Evolutionary conservation across 352 stramenopile species (phyloP).

Genomic region (Phytophthora hybrid): DNA sequence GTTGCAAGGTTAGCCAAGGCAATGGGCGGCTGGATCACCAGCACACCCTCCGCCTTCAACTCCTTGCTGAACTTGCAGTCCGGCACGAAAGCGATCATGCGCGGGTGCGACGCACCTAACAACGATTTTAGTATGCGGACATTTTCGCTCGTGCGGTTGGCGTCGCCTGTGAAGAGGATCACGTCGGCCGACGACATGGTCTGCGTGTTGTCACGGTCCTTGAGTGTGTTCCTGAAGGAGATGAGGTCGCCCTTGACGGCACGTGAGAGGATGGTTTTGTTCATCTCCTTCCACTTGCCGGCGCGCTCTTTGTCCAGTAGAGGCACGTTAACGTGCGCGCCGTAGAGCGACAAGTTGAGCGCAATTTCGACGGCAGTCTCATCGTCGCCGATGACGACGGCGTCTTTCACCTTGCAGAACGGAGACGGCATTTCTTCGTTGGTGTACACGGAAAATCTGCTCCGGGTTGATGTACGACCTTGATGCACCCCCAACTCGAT

Average conservation of each 20-base stretch:
- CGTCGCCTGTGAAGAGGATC: conserved; percentile 67
- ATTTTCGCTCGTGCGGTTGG: conserved; percentile 55
- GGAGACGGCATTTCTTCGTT: conserved; percentile 42
- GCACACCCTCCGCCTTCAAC: conserved; percentile 59
- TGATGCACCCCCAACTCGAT: not conserved
- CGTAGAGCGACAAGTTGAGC: conserved; percentile 69
- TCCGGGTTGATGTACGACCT: not conserved
- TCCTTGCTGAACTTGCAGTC: conserved; percentile 55
- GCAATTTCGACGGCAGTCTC: conserved; percentile 68
- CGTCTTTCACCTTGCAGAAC: conserved; percentile 57
- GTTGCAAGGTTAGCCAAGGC: conserved; percentile 71
- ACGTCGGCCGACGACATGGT: conserved; percentile 57
- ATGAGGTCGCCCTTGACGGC: conserved; percentile 67
- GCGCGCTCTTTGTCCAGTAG: conserved; percentile 63
- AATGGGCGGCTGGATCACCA: conserved; percentile 74
- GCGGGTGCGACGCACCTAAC: conserved; percentile 47
- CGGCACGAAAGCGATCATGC: conserved; percentile 64
- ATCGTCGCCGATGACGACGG: conserved; percentile 71
- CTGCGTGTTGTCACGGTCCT: conserved; percentile 43
- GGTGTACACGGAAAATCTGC: not conserved
- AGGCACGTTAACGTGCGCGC: conserved; percentile 65
- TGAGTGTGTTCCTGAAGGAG: conserved; percentile 73
- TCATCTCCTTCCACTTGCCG: conserved; percentile 68
- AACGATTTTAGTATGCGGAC: conserved; percentile 56
- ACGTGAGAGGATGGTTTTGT: conserved; percentile 60